These are phyloP conservation scores for Trichoderma erinaceum DNA, from an alignment of 495 filamentous ascomycete genomes.

Conservation along the genomic window DNA sequence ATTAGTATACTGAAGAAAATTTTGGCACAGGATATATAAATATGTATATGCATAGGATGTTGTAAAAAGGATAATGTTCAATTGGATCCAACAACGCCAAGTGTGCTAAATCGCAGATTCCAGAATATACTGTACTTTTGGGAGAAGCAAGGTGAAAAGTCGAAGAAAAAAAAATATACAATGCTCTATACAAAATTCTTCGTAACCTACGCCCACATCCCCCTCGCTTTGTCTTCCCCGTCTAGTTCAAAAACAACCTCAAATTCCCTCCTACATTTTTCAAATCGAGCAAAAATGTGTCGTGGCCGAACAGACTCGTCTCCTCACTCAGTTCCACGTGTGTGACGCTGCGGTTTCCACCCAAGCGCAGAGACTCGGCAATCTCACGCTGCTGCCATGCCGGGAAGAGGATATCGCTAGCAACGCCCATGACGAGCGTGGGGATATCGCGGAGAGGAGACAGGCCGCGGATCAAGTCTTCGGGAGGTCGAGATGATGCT, in stretches of 20 bases:
- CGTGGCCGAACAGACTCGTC: conserved; percentile 87
- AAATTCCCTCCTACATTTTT: conserved; percentile 84
- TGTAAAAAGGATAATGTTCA: neutral
- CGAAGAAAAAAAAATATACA: neutral
- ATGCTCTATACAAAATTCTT: neutral
- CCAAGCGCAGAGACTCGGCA: conserved; percentile 69
- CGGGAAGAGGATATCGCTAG: conserved; percentile 94
- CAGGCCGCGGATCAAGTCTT: conserved; percentile 75
- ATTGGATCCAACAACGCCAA: neutral
- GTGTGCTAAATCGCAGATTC: neutral
- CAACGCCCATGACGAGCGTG: conserved; percentile 85
- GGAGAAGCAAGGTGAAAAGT: neutral
- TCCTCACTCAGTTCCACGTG: conserved; percentile 92
- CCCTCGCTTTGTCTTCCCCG: neutral
- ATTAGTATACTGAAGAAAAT: neutral
- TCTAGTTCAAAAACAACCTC: conserved; percentile 63
- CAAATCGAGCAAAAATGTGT: conserved; percentile 91
- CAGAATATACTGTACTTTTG: neutral
- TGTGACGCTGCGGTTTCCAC: conserved; percentile 71
- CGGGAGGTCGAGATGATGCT: conserved; percentile 46
- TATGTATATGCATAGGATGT: neutral
- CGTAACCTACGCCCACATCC: neutral
- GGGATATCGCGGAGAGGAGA: conserved; percentile 64
- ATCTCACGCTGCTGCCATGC: conserved; percentile 98
- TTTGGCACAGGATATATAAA: neutral